These are phyloP conservation scores for Colletotrichum sansevieriae DNA, from an alignment of 2,329 filamentous ascomycete genomes.

Conservation along the genomic window DNA sequence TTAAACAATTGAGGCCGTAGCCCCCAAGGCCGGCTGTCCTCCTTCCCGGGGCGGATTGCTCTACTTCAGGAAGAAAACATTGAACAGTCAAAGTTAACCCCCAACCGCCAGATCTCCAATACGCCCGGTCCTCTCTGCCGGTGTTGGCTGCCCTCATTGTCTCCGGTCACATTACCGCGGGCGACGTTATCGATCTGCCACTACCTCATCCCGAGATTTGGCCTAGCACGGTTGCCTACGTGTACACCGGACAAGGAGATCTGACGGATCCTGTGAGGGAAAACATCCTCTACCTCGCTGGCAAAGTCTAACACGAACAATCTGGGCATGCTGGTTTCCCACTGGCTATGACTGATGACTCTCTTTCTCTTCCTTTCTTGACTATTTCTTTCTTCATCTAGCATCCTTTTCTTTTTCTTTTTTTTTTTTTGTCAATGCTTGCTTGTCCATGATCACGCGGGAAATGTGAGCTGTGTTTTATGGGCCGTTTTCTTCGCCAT, in stretches of 20 bases:
- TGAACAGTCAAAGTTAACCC: constrained; percentile 17
- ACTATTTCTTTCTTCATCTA: constrained; percentile 19
- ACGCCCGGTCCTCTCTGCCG: constrained; percentile 63
- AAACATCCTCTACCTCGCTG: constrained; percentile 69
- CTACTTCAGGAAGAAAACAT: neutral
- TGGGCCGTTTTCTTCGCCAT: constrained; percentile 9
- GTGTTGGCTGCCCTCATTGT: constrained; percentile 67
- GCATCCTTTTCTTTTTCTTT: neutral
- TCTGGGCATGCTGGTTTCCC: neutral
- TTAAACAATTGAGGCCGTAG: constrained; percentile 27
- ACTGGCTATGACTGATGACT: constrained; percentile 32
- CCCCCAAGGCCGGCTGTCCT: constrained; percentile 3
- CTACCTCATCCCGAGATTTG: constrained; percentile 69
- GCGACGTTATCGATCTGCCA: constrained; percentile 69
- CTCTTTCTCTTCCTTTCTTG: constrained; percentile 15
- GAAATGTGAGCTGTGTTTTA: constrained; percentile 4
- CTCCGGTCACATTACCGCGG: constrained; percentile 63
- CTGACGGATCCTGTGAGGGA: constrained; percentile 60
- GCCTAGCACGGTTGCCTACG: constrained; percentile 66
- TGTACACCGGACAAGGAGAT: constrained; percentile 65
- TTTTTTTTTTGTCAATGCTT: neutral
- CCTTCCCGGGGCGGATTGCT: constrained; percentile 9
- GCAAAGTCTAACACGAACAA: constrained; percentile 54
- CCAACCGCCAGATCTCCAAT: constrained; percentile 57
- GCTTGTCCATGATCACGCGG: constrained; percentile 22